Evolutionary conservation across 257 asterid genomes (phyloP).

Genomic region (Salvia hispanica): DNA sequence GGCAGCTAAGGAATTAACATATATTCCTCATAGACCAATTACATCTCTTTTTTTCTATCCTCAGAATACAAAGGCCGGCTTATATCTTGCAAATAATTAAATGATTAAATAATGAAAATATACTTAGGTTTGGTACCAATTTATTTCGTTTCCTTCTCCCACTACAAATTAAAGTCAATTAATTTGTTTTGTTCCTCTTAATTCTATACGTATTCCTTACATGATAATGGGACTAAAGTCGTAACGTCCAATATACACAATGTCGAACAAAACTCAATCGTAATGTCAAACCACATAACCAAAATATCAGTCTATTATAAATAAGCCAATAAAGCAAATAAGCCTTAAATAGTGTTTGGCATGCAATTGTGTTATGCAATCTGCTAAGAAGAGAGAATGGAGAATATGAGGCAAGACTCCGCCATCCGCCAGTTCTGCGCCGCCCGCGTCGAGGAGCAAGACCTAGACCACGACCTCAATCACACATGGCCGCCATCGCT

Average conservation of each 20-base stretch:
- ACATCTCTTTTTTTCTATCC: not conserved
- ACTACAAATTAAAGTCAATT: slow-evolving; percentile 1
- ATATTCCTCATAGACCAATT: slow-evolving; percentile 37
- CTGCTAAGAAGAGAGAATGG: not conserved
- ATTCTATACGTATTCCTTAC: not conserved
- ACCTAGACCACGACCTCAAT: not conserved
- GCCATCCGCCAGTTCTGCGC: slow-evolving; percentile 59
- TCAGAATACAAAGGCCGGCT: slow-evolving; percentile 36
- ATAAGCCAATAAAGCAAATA: too few relatives aligned
- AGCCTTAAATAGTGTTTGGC: too few relatives aligned
- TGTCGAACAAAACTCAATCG: not conserved
- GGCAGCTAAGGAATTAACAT: slow-evolving; percentile 4
- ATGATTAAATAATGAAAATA: not conserved
- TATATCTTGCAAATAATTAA: not conserved
- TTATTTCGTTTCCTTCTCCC: slow-evolving; percentile 3
- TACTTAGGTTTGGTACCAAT: not conserved
- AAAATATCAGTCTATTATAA: too few relatives aligned
- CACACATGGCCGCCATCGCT: slow-evolving; percentile 29
- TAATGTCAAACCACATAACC: not conserved
- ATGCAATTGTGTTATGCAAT: too few relatives aligned
- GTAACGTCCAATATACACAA: too few relatives aligned
- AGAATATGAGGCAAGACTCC: slow-evolving; percentile 33
- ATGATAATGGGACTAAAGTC: not conserved
- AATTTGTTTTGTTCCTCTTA: slow-evolving; percentile 14
- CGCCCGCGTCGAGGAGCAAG: slow-evolving; percentile 49